Base-by-base conservation (phyloP, 129 eudicot species). In the Flaveria ramosissima region DNA sequence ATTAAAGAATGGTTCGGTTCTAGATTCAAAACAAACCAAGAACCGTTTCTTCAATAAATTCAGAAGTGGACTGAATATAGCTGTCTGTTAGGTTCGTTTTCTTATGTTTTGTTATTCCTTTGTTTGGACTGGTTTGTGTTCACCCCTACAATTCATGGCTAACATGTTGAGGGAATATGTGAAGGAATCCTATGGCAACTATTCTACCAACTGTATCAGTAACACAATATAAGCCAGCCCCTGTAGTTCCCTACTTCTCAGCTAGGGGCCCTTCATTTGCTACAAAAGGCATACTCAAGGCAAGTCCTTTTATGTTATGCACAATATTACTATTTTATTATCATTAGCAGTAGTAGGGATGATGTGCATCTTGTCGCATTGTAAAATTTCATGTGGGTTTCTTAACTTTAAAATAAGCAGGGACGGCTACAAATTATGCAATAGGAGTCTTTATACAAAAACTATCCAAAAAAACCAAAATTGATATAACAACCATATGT, bases 231-330 rank as follows among this genome's bases (percentile, higher is more conserved):
- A 85, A 91, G 72, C 97, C 97, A 3, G 97, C 97, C 27, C 97
- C 94, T 41, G 56, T 59, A 7, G 83, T 91, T 1, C 84, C 84
- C 48, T 76, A 77, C 60, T 91, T 86, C 69, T 91, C 92, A 15
- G 80, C 92, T 2, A 91, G 94, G 75, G 98, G 96, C 16, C 97
- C 97, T 57, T 82, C 88, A 32, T 75, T 24, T 32, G 77, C 63
- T 46, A 74, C 91, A n/a, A 72, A 71, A 71, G 87, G 84, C 79
- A 67, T 92, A 65, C 87, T 89, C 82, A 88, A 90, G 93, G 91
- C 60, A 87, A 24, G 4, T 36, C 62, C 55, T 4, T 70, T 65
- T 26, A 62, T 46, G 15, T 39, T 47, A 61, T 61, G 39, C 50
- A 60, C 7, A 30, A 9, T 77, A 20, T 73, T 14, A 47, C 13